phyloP scores from a whole-genome alignment of 1,284 basidiomycete genomes.

The Moesziomyces antarcticus region DNA sequence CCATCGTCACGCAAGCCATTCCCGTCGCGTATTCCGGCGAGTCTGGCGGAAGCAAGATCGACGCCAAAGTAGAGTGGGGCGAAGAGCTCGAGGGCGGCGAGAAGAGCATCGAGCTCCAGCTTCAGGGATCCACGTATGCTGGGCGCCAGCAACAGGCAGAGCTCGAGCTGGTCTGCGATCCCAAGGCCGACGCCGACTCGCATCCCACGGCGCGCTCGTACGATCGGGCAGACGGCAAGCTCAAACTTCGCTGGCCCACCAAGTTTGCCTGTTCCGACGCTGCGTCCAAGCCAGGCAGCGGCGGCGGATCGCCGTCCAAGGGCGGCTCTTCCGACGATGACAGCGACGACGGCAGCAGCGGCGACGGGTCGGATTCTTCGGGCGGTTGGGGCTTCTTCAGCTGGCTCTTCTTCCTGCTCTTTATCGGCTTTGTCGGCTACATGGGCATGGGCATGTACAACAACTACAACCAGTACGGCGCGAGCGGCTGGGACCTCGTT shows the following conservation, averaged over 20 bases:
- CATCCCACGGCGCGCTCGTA: slow-evolving; percentile 39
- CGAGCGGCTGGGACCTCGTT: slow-evolving; percentile 59
- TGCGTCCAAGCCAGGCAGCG: slow-evolving; percentile 22
- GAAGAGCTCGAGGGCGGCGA: slow-evolving; percentile 47
- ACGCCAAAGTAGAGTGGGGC: slow-evolving; percentile 42
- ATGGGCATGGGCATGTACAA: slow-evolving; percentile 55
- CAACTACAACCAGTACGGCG: slow-evolving; percentile 62
- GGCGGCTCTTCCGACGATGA: slow-evolving; percentile 16
- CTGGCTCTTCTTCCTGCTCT: slow-evolving; percentile 45
- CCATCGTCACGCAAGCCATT: slow-evolving; percentile 48
- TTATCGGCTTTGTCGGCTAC: slow-evolving; percentile 38
- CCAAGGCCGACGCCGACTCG: slow-evolving; percentile 34
- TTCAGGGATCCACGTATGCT: slow-evolving; percentile 39
- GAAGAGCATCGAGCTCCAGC: slow-evolving; percentile 40
- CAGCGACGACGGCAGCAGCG: slow-evolving; percentile 7
- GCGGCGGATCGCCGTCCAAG: slow-evolving; percentile 19
- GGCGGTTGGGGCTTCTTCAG: slow-evolving; percentile 49
- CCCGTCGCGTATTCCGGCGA: slow-evolving; percentile 50
- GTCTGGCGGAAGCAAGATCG: slow-evolving; percentile 35
- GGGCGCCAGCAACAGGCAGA: slow-evolving; percentile 38
- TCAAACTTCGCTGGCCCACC: slow-evolving; percentile 48
- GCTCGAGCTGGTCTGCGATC: slow-evolving; percentile 50
- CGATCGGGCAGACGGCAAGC: slow-evolving; percentile 41
- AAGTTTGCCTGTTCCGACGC: slow-evolving; percentile 46
- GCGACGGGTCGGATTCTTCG: slow-evolving; percentile 6